phyloP scores from a whole-genome alignment of 148 eudicot genomes.

The Diospyros lotus region DNA sequence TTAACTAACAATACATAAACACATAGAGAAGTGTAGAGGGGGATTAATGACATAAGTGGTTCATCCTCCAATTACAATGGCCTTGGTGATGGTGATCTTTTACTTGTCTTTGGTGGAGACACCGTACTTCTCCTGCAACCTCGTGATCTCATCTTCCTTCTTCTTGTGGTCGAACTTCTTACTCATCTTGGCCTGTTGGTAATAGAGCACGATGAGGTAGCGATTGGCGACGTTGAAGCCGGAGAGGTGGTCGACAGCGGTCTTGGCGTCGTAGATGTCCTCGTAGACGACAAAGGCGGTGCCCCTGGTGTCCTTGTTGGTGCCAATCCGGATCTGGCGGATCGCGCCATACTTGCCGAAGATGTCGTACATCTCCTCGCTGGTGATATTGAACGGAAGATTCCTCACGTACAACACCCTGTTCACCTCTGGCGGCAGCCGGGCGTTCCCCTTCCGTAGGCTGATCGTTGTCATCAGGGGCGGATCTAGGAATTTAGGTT shows the following conservation, averaged over 20 bases:
- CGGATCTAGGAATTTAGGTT: too few species aligned
- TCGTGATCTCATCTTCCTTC: constrained; percentile 64
- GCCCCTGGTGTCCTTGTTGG: constrained; percentile 69
- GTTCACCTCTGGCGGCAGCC: constrained; percentile 75
- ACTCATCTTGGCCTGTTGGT: constrained; percentile 79
- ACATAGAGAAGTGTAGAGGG: too few species aligned
- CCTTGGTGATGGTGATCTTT: not conserved
- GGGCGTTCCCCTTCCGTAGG: constrained; percentile 55
- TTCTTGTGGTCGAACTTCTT: constrained; percentile 76
- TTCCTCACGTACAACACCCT: constrained; percentile 58
- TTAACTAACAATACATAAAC: not conserved
- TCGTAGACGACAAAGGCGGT: constrained; percentile 78
- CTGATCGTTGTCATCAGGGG: constrained; percentile 32
- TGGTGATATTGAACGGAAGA: constrained; percentile 72
- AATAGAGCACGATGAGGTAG: constrained; percentile 65
- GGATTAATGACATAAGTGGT: not conserved
- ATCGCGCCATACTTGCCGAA: constrained; percentile 86
- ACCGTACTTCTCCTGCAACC: constrained; percentile 79
- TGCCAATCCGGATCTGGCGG: constrained; percentile 65
- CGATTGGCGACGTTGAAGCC: constrained; percentile 82
- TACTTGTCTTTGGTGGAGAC: constrained; percentile 54
- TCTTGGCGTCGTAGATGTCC: constrained; percentile 82
- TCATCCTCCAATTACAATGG: too few species aligned
- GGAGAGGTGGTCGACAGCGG: constrained; percentile 70
- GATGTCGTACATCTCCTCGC: constrained; percentile 88